Conservation (phyloP, 352 stramenopile species). For the Ophiocytium majus region DNA sequence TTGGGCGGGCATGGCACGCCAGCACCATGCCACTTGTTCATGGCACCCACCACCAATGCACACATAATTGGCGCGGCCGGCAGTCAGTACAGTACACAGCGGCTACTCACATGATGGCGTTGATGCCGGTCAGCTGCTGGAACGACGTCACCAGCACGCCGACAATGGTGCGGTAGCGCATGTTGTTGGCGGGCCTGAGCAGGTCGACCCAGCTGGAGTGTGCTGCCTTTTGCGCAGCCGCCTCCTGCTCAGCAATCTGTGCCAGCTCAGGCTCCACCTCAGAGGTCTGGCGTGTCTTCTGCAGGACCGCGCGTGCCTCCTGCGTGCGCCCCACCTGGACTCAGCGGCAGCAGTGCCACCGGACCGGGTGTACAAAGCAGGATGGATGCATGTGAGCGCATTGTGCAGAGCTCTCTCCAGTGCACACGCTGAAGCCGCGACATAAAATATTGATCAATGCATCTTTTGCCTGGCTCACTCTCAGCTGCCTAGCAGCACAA, state of each 20-base stretch:
- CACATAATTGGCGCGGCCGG: too few species aligned
- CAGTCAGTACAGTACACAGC: constrained; percentile 22
- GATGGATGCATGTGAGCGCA: too few species aligned
- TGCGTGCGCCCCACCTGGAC: background rate
- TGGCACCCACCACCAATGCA: background rate
- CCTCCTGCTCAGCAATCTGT: constrained; percentile 1
- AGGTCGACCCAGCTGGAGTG: constrained; percentile 22
- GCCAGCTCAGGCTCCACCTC: background rate
- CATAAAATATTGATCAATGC: too few species aligned
- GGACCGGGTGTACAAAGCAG: background rate
- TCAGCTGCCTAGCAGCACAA: too few species aligned
- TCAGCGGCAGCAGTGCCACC: background rate
- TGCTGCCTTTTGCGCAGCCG: constrained; percentile 20
- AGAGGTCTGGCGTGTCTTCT: background rate
- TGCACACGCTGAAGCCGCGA: background rate
- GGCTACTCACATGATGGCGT: constrained; percentile 26
- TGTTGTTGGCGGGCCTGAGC: constrained; percentile 15
- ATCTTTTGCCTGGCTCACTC: too few species aligned
- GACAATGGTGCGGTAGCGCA: constrained; percentile 33
- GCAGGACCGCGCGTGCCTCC: background rate
- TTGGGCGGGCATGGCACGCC: too few species aligned
- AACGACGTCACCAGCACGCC: constrained; percentile 10
- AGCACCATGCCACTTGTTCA: too few species aligned
- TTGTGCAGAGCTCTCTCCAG: background rate
- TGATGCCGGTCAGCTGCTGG: constrained; percentile 30